Evolutionary conservation across 192 early-diverging fungal species (phyloP).

Genomic region (Gaertneriomyces sp.): DNA sequence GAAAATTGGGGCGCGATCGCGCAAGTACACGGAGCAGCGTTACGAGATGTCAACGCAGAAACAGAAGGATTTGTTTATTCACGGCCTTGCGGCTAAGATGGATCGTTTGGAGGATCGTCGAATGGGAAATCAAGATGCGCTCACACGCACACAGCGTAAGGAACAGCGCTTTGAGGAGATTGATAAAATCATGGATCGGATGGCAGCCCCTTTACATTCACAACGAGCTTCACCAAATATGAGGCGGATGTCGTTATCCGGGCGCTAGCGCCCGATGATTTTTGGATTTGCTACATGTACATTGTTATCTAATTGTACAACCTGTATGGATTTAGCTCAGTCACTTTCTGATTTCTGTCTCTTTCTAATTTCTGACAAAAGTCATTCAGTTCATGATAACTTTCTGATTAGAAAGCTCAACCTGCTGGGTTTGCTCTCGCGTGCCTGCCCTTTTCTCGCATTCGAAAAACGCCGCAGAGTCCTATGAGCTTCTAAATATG

Average conservation of each 20-base stretch:
- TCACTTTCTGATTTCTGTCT: no score
- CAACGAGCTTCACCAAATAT: constrained; percentile 23
- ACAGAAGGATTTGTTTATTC: constrained; percentile 26
- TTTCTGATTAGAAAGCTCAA: no score
- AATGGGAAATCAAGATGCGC: constrained; percentile 28
- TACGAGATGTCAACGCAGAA: constrained; percentile 26
- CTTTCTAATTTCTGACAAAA: no score
- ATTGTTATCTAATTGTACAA: no score
- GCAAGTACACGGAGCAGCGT: constrained; percentile 24
- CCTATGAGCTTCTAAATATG: no score
- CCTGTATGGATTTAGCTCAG: no score
- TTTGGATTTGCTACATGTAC: no score
- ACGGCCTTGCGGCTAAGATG: constrained; percentile 8
- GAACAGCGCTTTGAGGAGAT: constrained; percentile 23
- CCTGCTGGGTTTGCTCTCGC: no score
- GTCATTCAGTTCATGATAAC: no score
- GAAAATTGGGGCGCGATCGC: constrained; percentile 1
- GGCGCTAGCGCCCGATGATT: no score
- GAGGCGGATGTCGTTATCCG: background rate
- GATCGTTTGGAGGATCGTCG: constrained; percentile 19
- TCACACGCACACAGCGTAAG: constrained; percentile 4
- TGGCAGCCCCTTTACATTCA: background rate
- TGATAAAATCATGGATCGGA: constrained; percentile 22
- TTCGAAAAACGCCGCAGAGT: no score
- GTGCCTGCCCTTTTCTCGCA: no score